Percentiles rank a stretch among this genome's conserved stretches.
These are phyloP conservation scores for Schoenoplectus tabernaemontani DNA, from an alignment of 202 grass and related monocot genomes.

Conservation along the genomic window DNA sequence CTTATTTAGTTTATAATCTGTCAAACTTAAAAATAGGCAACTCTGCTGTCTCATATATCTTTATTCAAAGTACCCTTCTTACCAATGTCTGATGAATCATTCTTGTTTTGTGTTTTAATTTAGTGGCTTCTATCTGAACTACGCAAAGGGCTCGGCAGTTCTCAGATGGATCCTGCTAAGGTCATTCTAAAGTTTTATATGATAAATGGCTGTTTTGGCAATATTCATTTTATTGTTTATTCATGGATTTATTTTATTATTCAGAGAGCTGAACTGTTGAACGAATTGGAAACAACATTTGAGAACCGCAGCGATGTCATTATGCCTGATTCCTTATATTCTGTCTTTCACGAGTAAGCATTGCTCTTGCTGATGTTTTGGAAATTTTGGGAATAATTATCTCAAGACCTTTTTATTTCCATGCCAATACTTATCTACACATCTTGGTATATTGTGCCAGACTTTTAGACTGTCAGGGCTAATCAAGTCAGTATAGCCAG, in stretches of 20 bases:
- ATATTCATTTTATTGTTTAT: neutral
- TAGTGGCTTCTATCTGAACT: conserved; percentile 56
- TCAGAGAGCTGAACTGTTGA: conserved; percentile 46
- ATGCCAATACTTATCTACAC: neutral
- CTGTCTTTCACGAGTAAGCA: neutral
- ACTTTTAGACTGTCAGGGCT: neutral
- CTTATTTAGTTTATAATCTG: neutral
- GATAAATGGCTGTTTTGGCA: neutral
- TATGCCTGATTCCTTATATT: conserved; percentile 27
- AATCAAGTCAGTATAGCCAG: too few relatives aligned
- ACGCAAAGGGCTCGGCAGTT: conserved; percentile 29
- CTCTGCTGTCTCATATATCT: neutral
- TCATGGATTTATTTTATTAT: conserved; percentile 1
- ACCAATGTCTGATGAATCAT: neutral
- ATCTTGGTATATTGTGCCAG: neutral
- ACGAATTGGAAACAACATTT: conserved; percentile 44
- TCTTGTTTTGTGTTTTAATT: neutral
- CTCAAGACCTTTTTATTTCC: neutral
- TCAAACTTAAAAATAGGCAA: neutral
- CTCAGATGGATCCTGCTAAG: conserved; percentile 43
- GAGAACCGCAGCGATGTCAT: conserved; percentile 29
- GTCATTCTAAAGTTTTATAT: conserved; percentile 31
- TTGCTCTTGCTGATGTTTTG: neutral
- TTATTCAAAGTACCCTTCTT: neutral
- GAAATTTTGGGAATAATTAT: neutral